These are phyloP conservation scores for Russula vinacea DNA, from an alignment of 768 basidiomycete species.

Conservation along the genomic window DNA sequence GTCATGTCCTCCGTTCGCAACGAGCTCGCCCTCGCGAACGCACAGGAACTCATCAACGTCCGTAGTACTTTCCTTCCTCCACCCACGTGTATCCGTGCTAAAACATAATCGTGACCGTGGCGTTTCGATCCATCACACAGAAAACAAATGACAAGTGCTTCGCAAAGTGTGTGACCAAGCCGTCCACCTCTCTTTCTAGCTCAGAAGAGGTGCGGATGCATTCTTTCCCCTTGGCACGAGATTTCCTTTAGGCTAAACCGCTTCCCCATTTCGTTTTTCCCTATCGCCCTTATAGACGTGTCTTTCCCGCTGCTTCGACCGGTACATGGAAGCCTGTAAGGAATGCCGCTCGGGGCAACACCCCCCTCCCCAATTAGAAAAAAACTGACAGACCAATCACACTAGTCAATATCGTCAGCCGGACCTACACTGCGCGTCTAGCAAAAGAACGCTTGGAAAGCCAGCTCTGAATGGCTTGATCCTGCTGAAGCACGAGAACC, in stretches of 20 bases:
- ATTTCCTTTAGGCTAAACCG: neutral
- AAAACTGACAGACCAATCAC: conserved; percentile 10
- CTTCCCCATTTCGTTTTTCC: neutral
- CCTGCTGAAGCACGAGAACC: neutral
- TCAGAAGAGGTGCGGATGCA: conserved; percentile 61
- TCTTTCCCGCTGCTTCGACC: conserved; percentile 69
- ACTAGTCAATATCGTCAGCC: conserved; percentile 76
- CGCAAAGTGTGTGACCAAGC: conserved; percentile 73
- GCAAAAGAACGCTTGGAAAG: conserved; percentile 46
- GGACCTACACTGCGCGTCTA: conserved; percentile 60
- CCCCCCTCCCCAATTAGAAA: neutral
- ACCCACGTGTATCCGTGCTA: neutral
- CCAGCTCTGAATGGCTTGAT: conserved; percentile 12
- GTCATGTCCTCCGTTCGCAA: conserved; percentile 61
- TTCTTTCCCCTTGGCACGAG: neutral
- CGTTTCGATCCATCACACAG: conserved; percentile 37
- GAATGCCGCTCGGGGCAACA: neutral
- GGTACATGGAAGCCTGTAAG: conserved; percentile 83
- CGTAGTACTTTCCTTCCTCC: conserved; percentile 25
- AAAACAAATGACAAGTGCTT: conserved; percentile 80
- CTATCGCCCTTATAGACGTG: conserved; percentile 53
- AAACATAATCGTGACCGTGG: neutral
- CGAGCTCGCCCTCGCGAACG: conserved; percentile 70
- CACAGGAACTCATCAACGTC: conserved; percentile 80
- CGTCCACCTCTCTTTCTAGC: conserved; percentile 60